These are phyloP conservation scores for Pogostemon cablin DNA, from an alignment of 257 asterid genomes.

Conservation along the genomic window DNA sequence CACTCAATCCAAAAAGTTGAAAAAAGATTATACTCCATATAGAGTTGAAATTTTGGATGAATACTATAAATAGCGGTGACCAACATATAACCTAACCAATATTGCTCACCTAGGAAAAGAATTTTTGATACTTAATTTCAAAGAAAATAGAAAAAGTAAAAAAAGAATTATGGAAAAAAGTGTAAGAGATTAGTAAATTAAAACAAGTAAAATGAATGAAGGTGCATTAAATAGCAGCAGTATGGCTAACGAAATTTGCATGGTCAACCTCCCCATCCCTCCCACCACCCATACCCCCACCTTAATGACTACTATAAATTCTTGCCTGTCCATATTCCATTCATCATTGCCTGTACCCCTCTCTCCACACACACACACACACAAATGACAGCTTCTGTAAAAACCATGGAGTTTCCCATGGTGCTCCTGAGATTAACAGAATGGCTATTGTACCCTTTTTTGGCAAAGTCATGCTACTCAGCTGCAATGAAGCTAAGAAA, in stretches of 20 bases:
- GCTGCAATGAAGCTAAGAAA: slow-evolving; percentile 66
- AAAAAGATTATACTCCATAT: neutral
- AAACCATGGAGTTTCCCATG: slow-evolving; percentile 69
- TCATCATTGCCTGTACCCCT: neutral
- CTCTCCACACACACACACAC: neutral
- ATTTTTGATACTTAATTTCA: slow-evolving; percentile 16
- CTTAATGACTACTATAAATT: slow-evolving; percentile 57
- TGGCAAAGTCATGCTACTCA: slow-evolving; percentile 63
- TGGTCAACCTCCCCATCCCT: slow-evolving; percentile 56
- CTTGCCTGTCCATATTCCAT: slow-evolving; percentile 28
- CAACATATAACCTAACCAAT: slow-evolving; percentile 56
- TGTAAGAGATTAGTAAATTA: neutral
- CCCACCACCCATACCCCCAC: slow-evolving; percentile 23
- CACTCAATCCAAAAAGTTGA: slow-evolving; percentile 37
- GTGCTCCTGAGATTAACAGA: slow-evolving; percentile 52
- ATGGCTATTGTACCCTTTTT: slow-evolving; percentile 60
- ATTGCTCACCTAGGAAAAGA: slow-evolving; percentile 48
- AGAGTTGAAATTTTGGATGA: neutral
- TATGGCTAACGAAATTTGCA: slow-evolving; percentile 51
- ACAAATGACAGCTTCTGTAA: slow-evolving; percentile 38
- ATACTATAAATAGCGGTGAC: slow-evolving; percentile 42
- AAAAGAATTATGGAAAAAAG: too few relatives aligned
- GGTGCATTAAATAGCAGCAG: slow-evolving; percentile 60
- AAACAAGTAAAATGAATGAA: slow-evolving; percentile 27
- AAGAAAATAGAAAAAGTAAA: neutral